Evolutionary conservation across 2,329 filamentous ascomycete species (phyloP), one percentile per base, ranked within the genome.

Genomic region (Nemania bipapillata): DNA sequence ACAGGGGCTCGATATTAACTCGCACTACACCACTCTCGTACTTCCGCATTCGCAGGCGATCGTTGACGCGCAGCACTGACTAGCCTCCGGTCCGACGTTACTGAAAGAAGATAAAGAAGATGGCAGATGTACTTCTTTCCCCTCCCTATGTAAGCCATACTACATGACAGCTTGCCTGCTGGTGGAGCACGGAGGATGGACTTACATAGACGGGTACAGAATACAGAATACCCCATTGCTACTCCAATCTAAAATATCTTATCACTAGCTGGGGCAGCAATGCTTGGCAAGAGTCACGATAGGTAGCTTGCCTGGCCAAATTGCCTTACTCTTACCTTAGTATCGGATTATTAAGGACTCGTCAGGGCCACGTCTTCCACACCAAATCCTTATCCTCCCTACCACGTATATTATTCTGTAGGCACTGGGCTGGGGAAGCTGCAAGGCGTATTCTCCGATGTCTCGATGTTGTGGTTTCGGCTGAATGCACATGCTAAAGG

Each of bases 1-100:
- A 65, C 60, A 63, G 28, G 68, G 64, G 22, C 60, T 53, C 4
- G 56, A 70, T 67, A 68, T 68, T 62, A 65, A 63, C 32, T 47
- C 61, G 45, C 37, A 22, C 57, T 32, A 49, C 56, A 52, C 65
- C 37, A 32, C 35, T 52, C 50, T 47, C 24, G 30, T 40, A 17
- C 20, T 50, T 59, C 67, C 49, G 49, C 52, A 12, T 35, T n/a
- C 40, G 40, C 59, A 24, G 50, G 20, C 49, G 55, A 62, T 58
- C 45, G 26, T 42, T 30, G 28, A 40, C 26, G 49, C 30, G 40
- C 35, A 40, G 26, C 40, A 45, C 53, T 37, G 17, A 50, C 24
- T 56, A 30, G 32, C 26, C 47, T 28, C 47, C 40, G 40, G 28
- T 49, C 60, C 56, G 49, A 57, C 12, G 26, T 57, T 54, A 26